Percentiles rank a stretch among this genome's conserved stretches.
These are phyloP conservation scores for Penicillium sp. DNA, from an alignment of 2,329 filamentous ascomycete species.

Conservation along the genomic window DNA sequence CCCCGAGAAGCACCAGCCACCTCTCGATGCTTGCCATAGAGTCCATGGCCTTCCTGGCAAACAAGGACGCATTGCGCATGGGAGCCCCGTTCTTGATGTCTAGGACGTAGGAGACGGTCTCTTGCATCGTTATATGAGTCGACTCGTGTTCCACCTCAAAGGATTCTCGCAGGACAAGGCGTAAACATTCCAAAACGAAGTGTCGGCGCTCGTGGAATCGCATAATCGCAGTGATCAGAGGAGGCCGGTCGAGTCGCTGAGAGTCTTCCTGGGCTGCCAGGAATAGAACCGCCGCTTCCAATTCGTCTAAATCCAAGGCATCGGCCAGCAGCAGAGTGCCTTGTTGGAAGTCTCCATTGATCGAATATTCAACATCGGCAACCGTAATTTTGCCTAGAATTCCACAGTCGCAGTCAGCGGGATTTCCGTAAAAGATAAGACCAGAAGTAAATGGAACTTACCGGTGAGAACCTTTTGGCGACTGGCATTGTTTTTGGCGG, in stretches of 20 bases:
- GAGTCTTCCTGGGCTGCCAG: constrained; percentile 73
- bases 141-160: constrained; percentile 64
- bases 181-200: constrained; percentile 80
- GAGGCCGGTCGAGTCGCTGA: constrained; percentile 69
- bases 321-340: constrained; percentile 81
- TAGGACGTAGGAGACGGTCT: constrained; percentile 62
- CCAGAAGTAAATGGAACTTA: constrained; percentile 40
- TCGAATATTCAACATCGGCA: constrained; percentile 71
- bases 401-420: constrained; percentile 24
- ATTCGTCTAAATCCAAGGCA: constrained; percentile 85
- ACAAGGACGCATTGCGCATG: constrained; percentile 60
- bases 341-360: constrained; percentile 89
- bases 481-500: constrained; percentile 73
- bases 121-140: constrained; percentile 58
- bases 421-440: neutral
- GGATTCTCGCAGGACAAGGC: constrained; percentile 74
- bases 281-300: constrained; percentile 78
- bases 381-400: constrained; percentile 73
- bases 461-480: constrained; percentile 72
- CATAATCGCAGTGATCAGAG: constrained; percentile 79
- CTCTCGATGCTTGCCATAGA: constrained; percentile 76
- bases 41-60: constrained; percentile 74
- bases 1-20: constrained; percentile 75
- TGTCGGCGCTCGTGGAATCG: constrained; percentile 85
- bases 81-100: constrained; percentile 54